Conservation (phyloP, 2,329 filamentous ascomycete genomes). For the Fusarium illudens region DNA sequence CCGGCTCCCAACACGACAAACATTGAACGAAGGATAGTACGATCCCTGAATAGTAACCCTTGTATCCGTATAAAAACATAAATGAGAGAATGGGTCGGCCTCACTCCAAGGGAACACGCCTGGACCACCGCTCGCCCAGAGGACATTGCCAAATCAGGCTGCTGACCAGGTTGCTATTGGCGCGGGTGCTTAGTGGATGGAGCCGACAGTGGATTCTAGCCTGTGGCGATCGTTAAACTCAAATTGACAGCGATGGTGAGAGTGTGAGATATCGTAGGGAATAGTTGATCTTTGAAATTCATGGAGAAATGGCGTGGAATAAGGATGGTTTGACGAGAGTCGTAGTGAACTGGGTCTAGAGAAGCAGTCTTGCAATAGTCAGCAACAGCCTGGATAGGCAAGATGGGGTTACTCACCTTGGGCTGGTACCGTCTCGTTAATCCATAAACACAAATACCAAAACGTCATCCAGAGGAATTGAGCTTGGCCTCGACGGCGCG, state of each 20-base stretch:
- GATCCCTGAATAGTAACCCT: not conserved
- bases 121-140: not conserved
- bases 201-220: not conserved
- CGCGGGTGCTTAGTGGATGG: slow-evolving; percentile 1
- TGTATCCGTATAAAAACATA: not conserved
- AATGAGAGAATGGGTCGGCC: not conserved
- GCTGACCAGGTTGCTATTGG: not conserved
- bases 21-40: not conserved
- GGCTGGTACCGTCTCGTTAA: not conserved
- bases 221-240: not conserved
- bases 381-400: not conserved
- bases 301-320: not conserved
- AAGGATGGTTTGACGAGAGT: not conserved
- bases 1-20: not conserved
- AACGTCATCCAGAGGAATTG: not conserved
- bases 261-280: not conserved
- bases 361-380: not conserved
- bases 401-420: not conserved
- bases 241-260: not conserved
- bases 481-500: slow-evolving; percentile 11
- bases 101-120: not conserved
- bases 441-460: not conserved
- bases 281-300: not conserved
- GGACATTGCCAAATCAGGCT: slow-evolving; percentile 1
- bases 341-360: not conserved